Evolutionary conservation across 306 rosid species (phyloP).

Genomic region (Rosa chinensis): DNA sequence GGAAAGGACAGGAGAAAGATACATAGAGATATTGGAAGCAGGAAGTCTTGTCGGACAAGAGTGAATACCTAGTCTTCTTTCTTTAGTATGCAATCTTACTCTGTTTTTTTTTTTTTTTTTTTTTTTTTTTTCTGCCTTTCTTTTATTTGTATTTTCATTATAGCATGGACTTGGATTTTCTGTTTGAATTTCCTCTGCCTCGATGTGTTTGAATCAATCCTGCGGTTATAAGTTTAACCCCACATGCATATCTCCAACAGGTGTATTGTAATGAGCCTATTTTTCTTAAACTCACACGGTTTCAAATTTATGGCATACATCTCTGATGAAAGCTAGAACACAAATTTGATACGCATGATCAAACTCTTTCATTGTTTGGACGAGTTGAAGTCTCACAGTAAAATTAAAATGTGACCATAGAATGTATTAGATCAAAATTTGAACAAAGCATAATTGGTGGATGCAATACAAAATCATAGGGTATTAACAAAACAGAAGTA

Average conservation of each 20-base stretch:
- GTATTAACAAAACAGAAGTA: not conserved
- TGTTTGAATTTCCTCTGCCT: not conserved
- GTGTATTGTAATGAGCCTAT: no score
- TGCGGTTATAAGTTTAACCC: no score
- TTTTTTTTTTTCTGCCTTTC: not conserved
- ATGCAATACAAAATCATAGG: not conserved
- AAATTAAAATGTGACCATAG: not conserved
- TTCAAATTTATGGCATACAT: no score
- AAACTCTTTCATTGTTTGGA: no score
- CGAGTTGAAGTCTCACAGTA: not conserved
- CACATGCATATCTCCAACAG: no score
- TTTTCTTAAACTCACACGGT: no score
- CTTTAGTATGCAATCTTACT: not conserved
- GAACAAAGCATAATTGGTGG: not conserved
- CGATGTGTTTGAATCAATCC: not conserved
- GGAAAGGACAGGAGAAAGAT: conserved; percentile 20
- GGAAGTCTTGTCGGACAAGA: conserved; percentile 44
- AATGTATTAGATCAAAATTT: not conserved
- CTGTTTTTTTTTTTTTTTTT: not conserved
- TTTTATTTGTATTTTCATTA: not conserved
- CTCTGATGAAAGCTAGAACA: not conserved
- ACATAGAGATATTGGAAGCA: conserved; percentile 1
- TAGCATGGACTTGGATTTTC: not conserved
- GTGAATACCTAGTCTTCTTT: conserved; percentile 24
- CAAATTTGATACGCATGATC: no score